Base-by-base conservation (phyloP, 148 eudicot genomes). In the Amaranthus hypochondriacus region DNA sequence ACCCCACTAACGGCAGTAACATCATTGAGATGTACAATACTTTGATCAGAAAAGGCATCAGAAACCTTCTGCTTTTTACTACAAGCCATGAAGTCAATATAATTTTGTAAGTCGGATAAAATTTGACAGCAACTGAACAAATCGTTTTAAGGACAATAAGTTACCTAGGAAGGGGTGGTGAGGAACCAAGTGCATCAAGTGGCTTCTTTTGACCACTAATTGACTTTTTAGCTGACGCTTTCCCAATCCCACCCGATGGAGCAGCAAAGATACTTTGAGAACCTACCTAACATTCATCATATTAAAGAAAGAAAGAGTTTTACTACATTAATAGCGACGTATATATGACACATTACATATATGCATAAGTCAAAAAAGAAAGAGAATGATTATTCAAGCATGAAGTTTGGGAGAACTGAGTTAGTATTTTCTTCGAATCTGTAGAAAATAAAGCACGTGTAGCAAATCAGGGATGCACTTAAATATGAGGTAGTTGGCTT, bases 1-100 rank as follows among this genome's bases (percentile, higher is more conserved):
- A 96, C 94, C 73, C 99, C 99, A 86, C 99, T 92, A 56, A 90
- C 94, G 66, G 96, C 92, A 81, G 96, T 90, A 75, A 96, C 99
- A 90, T 96, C 99, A 86, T 90, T 95, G 56, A 92, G 96, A 73
- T 92, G 99, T 72, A 92, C 96, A 77, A 95, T 95, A 84, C 99
- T 95, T 81, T 95, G 96, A 83, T 92, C 97, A 48, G 77, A 65
- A 52, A 82, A 87, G 55, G 80, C 72, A 63, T 86, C 95, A 55
- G 89, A 81, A 74, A 85, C 88, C 73, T 92, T 95, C 82, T 95
- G 99, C 89, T 95, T 95, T 83, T 95, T 95, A 76, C 99, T 95
- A 81, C 71, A 68, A 63, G 70, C 47, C 72, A 75, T 63, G 53
- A 58, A 66, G 56, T 46, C 49, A 76, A 9, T 28, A 48, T 18